Percentiles rank a stretch among this genome's conserved stretches.
phyloP scores from a whole-genome alignment of 805 yeast genomes.

The Suhomyces sp. region DNA sequence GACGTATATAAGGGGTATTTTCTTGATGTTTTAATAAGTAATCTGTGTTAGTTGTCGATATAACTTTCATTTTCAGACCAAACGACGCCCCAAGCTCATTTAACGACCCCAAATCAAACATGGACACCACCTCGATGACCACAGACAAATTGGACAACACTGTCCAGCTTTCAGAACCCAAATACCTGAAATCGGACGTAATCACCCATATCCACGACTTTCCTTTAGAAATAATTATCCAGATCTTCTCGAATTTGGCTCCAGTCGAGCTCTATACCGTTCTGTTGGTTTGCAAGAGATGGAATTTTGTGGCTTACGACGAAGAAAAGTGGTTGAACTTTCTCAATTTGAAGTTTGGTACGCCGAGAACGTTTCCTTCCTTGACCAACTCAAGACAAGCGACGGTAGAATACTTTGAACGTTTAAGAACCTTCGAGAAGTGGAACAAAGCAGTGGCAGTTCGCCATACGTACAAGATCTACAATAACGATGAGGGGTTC shows the following conservation, averaged over 20 bases:
- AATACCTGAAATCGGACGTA: too few relatives aligned
- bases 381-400: conserved; percentile 43
- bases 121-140: too few relatives aligned
- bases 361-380: conserved; percentile 40
- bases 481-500: conserved; percentile 27
- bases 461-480: conserved; percentile 27
- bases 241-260: conserved; percentile 46
- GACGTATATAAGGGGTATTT: too few relatives aligned
- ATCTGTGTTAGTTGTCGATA: too few relatives aligned
- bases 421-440: conserved; percentile 33
- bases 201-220: conserved; percentile 17
- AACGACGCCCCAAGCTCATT: too few relatives aligned
- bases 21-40: too few relatives aligned
- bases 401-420: conserved; percentile 45
- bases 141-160: too few relatives aligned
- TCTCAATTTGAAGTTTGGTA: conserved; percentile 40
- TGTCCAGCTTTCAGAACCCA: too few relatives aligned
- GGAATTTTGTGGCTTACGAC: conserved; percentile 47
- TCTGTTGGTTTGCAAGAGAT: conserved; percentile 47
- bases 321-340: conserved; percentile 49
- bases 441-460: conserved; percentile 40
- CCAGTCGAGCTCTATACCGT: conserved; percentile 41
- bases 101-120: too few relatives aligned
- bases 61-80: too few relatives aligned
- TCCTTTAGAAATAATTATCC: conserved; percentile 49